phyloP scores from a whole-genome alignment of 2,329 filamentous ascomycete genomes.

The Arthrocladium fulminans region DNA sequence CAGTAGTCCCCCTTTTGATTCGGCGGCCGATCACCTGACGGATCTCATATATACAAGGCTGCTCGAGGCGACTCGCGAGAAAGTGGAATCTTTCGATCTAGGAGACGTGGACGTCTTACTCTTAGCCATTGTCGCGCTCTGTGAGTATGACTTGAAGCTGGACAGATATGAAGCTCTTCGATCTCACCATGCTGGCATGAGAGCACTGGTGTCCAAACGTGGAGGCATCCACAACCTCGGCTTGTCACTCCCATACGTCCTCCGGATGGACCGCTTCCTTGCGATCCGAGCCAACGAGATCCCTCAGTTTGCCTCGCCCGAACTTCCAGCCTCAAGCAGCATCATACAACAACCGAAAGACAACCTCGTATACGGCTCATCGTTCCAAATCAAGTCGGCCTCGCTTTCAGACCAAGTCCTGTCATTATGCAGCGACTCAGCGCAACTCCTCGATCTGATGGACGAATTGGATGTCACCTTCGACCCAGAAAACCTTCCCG shows the following conservation, averaged over 20 bases:
- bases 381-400: not conserved
- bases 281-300: conserved; percentile 3
- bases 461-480: conserved; percentile 3
- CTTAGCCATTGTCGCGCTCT: conserved; percentile 4
- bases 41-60: conserved; percentile 1
- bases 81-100: not conserved
- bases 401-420: not conserved
- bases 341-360: not conserved
- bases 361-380: not conserved
- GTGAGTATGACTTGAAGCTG: conserved; percentile 1
- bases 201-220: conserved; percentile 3
- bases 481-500: not conserved
- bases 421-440: not conserved
- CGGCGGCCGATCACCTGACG: not conserved
- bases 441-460: not conserved
- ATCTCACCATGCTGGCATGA: conserved; percentile 6
- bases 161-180: conserved; percentile 4
- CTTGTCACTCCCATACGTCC: conserved; percentile 1
- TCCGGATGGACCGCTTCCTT: conserved; percentile 7
- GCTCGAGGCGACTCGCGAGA: not conserved
- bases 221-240: conserved; percentile 6
- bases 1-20: not conserved
- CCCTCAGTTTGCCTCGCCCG: not conserved
- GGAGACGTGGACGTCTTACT: conserved; percentile 1
- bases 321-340: not conserved